A percentile compares a stretch with the other conserved stretches of the same genome.
Evolutionary conservation across 495 filamentous ascomycete genomes (phyloP).

Genomic region (Annulohypoxylon stygium): DNA sequence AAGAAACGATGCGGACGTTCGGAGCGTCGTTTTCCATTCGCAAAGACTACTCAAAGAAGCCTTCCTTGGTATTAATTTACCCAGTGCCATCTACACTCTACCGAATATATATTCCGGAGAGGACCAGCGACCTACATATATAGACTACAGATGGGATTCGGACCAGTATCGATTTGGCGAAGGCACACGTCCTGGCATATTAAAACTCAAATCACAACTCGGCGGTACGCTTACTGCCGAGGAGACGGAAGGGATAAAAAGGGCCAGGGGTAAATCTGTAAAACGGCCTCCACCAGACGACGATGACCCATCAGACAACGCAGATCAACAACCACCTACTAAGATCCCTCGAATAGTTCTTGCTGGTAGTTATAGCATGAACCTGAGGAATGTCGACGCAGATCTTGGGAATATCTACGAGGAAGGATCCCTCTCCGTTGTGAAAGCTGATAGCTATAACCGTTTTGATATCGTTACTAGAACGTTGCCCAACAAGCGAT

Average conservation of each 20-base stretch:
- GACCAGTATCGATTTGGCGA: constrained; percentile 29
- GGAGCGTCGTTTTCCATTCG: constrained; percentile 9
- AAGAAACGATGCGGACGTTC: constrained; percentile 6
- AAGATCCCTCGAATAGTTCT: constrained; percentile 3
- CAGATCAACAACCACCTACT: background rate
- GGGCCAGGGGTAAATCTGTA: background rate
- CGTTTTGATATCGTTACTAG: too few species aligned
- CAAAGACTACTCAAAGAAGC: constrained; percentile 12
- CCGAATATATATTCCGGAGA: constrained; percentile 18
- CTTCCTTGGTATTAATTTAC: constrained; percentile 21
- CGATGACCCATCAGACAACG: background rate
- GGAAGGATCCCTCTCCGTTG: constrained; percentile 1
- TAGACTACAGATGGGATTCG: constrained; percentile 30
- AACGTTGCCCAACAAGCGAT: too few species aligned
- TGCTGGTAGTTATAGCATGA: constrained; percentile 24
- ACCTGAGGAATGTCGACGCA: constrained; percentile 10
- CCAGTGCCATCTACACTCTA: background rate
- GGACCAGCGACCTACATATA: constrained; percentile 31
- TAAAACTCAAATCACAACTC: constrained; percentile 26
- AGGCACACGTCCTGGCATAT: constrained; percentile 31
- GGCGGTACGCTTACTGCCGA: constrained; percentile 21
- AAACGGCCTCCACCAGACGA: background rate
- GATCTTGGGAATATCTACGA: constrained; percentile 33
- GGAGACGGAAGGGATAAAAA: background rate
- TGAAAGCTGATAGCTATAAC: too few species aligned